phyloP scores from a whole-genome alignment of 768 basidiomycete genomes.

The Xerocomellus chrysenteron region DNA sequence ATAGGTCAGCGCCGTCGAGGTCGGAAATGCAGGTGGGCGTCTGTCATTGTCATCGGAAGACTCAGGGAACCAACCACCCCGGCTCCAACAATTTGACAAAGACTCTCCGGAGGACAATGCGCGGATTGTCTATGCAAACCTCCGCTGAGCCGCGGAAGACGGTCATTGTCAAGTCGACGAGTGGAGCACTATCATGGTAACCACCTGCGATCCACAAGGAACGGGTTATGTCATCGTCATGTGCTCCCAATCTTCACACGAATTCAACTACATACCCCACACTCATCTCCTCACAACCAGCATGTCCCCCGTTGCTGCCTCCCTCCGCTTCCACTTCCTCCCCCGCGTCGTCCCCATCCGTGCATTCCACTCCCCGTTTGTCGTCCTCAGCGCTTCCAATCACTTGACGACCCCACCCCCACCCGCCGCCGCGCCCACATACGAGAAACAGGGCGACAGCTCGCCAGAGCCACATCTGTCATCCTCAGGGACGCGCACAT shows the following conservation, averaged over 20 bases:
- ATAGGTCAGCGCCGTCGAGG: constrained; percentile 20
- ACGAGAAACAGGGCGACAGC: constrained; percentile 63
- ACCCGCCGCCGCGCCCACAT: constrained; percentile 35
- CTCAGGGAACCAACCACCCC: constrained; percentile 6
- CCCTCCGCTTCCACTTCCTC: constrained; percentile 6
- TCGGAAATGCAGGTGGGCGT: constrained; percentile 21
- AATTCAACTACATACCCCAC: background rate
- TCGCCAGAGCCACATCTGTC: constrained; percentile 48
- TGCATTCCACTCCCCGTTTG: constrained; percentile 66
- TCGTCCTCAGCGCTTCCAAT: constrained; percentile 44
- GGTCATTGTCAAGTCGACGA: background rate
- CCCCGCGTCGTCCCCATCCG: constrained; percentile 32
- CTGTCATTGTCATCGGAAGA: constrained; percentile 2
- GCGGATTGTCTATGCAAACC: background rate
- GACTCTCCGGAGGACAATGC: background rate
- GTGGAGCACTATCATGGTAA: background rate
- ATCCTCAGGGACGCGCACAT: constrained; percentile 52
- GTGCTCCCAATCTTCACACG: constrained; percentile 27
- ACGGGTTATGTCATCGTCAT: constrained; percentile 28
- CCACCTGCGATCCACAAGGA: background rate
- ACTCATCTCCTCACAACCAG: constrained; percentile 17
- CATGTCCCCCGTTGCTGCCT: constrained; percentile 17
- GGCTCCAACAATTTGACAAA: constrained; percentile 6
- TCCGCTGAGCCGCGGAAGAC: constrained; percentile 16
- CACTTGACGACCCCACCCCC: constrained; percentile 33